Conservation (phyloP, 2,329 filamentous ascomycete species). For the Trichoderma sp. region DNA sequence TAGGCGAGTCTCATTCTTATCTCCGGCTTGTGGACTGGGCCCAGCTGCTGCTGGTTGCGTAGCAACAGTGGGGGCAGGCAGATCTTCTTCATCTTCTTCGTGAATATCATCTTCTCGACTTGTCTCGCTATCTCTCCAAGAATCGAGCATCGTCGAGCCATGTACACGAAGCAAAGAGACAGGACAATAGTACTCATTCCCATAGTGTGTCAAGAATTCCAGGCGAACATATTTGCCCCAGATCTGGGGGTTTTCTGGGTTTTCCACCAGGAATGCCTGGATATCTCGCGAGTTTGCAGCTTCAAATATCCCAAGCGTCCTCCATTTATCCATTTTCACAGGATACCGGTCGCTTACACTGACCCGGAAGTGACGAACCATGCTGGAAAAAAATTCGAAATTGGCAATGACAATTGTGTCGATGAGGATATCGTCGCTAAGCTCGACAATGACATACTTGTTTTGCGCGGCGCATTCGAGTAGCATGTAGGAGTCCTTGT, state of each 20-base stretch:
- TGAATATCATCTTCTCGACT: conserved; percentile 63
- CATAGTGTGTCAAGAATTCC: conserved; percentile 91
- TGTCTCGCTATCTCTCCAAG: conserved; percentile 79
- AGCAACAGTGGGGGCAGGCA: background rate
- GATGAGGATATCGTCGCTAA: conserved; percentile 83
- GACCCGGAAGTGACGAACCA: conserved; percentile 86
- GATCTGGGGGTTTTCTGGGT: conserved; percentile 92
- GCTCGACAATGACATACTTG: conserved; percentile 92
- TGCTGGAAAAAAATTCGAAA: conserved; percentile 98
- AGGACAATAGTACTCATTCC: conserved; percentile 95
- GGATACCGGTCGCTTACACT: conserved; percentile 95
- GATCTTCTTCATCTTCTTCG: conserved; percentile 35
- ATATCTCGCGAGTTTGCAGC: conserved; percentile 91
- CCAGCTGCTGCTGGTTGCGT: background rate
- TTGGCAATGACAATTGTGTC: conserved; percentile 98
- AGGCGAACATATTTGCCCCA: conserved; percentile 93
- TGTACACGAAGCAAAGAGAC: conserved; percentile 88
- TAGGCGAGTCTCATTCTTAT: background rate
- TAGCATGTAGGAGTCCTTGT: conserved; percentile 98
- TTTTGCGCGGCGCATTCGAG: conserved; percentile 84
- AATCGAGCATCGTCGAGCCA: conserved; percentile 94
- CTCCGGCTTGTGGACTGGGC: background rate
- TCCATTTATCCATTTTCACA: conserved; percentile 90
- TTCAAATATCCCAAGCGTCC: conserved; percentile 82
- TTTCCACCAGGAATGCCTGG: conserved; percentile 90